phyloP scores from a whole-genome alignment of 345 rosid genomes.

The Camelina laxa region DNA sequence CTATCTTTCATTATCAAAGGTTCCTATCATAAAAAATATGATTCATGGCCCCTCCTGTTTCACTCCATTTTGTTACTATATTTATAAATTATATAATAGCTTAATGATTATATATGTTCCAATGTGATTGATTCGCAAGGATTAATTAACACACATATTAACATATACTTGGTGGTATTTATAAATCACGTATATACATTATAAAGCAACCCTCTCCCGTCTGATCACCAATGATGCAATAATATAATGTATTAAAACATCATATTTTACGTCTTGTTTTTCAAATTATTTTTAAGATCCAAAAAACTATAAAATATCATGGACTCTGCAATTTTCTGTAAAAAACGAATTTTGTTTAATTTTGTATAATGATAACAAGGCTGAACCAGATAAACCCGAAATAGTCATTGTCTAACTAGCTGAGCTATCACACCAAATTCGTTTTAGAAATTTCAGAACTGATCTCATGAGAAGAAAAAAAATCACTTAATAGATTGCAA shows the following conservation, averaged over 20 bases:
- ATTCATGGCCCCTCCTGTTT: conserved; percentile 34
- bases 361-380: neutral
- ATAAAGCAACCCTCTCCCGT: neutral
- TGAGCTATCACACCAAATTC: conserved; percentile 19
- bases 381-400: neutral
- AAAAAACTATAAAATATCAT: neutral
- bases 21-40: conserved; percentile 50
- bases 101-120: neutral
- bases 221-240: neutral
- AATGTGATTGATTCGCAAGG: neutral
- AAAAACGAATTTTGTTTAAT: neutral
- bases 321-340: neutral
- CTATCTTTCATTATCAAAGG: conserved; percentile 65
- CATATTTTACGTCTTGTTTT: neutral
- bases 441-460: conserved; percentile 13
- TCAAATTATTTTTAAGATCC: neutral
- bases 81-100: neutral
- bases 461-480: neutral
- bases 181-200: too few species aligned
- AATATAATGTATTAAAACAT: neutral
- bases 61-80: conserved; percentile 18
- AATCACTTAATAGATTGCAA: neutral
- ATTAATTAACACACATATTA: neutral
- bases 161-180: neutral
- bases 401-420: neutral